Conservation (phyloP, 225 moss, liverwort and hornwort species). For the Pleurozium schreberi region DNA sequence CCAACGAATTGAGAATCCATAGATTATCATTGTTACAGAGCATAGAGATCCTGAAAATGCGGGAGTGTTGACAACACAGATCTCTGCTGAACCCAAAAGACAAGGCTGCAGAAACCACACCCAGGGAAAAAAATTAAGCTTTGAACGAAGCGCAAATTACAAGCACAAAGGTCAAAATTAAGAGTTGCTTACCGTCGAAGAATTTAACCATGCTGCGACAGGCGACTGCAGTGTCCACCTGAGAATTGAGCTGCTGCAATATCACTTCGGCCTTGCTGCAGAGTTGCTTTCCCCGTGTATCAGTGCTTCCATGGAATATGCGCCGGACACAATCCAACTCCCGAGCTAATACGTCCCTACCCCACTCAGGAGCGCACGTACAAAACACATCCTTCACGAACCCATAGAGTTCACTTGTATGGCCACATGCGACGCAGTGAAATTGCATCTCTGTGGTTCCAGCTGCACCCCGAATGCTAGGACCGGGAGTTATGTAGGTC, state of each 20-base stretch:
- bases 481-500: slow-evolving; percentile 82
- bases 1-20: not conserved
- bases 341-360: slow-evolving; percentile 57
- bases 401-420: slow-evolving; percentile 94
- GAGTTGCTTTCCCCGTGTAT: slow-evolving; percentile 70
- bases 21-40: not conserved
- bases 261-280: slow-evolving; percentile 78
- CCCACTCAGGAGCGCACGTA: slow-evolving; percentile 88
- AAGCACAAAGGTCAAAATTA: not conserved
- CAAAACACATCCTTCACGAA: slow-evolving; percentile 97
- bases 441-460: slow-evolving; percentile 90
- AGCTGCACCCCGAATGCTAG: slow-evolving; percentile 64
- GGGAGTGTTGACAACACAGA: not conserved
- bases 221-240: slow-evolving; percentile 56
- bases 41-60: not conserved
- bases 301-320: slow-evolving; percentile 83
- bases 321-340: slow-evolving; percentile 89
- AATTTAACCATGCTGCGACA: slow-evolving; percentile 84
- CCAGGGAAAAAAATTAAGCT: not conserved
- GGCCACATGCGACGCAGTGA: slow-evolving; percentile 82
- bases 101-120: not conserved
- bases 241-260: slow-evolving; percentile 60
- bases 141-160: not conserved
- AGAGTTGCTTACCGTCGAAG: slow-evolving; percentile 58
- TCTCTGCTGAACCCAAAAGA: not conserved